These are phyloP conservation scores for Celoporthe dispersa DNA, from an alignment of 2,329 filamentous ascomycete species.

Conservation along the genomic window DNA sequence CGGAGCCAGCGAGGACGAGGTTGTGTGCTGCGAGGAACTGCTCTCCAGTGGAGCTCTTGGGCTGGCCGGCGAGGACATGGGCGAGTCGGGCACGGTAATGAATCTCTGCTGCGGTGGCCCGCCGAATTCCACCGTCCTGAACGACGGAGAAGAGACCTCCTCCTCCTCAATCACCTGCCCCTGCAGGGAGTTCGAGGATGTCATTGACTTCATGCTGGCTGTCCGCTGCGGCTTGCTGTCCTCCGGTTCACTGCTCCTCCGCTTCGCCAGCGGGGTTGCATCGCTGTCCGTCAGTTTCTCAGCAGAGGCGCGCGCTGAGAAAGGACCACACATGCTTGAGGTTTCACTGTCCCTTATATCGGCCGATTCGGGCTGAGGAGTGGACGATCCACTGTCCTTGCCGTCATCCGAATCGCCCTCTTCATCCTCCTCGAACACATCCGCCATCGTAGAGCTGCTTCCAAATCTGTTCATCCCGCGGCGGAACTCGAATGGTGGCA, in stretches of 20 bases:
- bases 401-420: constrained; percentile 60
- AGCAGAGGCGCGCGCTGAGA: constrained; percentile 25
- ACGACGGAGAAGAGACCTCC: constrained; percentile 46
- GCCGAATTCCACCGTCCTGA: constrained; percentile 28
- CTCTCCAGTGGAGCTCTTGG: constrained; percentile 32
- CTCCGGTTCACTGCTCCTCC: constrained; percentile 52
- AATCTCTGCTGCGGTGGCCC: constrained; percentile 32
- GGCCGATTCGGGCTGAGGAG: constrained; percentile 42
- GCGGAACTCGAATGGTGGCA: constrained; percentile 72
- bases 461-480: constrained; percentile 65
- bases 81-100: constrained; percentile 36
- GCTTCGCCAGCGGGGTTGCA: constrained; percentile 40
- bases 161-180: constrained; percentile 58
- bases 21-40: constrained; percentile 27
- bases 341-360: constrained; percentile 38
- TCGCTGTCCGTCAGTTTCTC: constrained; percentile 22
- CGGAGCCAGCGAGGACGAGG: constrained; percentile 50
- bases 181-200: constrained; percentile 54
- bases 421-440: constrained; percentile 86
- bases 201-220: constrained; percentile 51
- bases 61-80: constrained; percentile 27
- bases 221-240: constrained; percentile 44
- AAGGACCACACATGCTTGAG: constrained; percentile 19
- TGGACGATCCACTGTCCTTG: constrained; percentile 33
- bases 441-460: constrained; percentile 77